Evolutionary conservation across 129 eudicot genomes (phyloP), one percentile per base, ranked within the genome.

Genomic region (Pulicaria dysenterica): DNA sequence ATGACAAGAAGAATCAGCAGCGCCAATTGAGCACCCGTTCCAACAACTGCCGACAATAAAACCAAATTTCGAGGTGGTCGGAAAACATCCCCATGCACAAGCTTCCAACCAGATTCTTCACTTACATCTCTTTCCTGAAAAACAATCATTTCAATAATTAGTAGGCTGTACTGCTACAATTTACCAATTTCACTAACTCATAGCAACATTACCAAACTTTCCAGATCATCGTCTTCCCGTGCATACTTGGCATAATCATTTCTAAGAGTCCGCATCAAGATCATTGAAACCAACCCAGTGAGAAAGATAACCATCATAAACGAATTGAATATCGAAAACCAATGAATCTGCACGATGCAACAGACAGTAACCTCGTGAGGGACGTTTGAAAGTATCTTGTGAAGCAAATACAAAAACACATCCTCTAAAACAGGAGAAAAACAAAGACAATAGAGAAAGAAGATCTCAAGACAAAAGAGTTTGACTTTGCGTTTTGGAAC

Each of bases 31-130:
- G 96, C 96, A 49, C 96, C 96, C 31, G 98, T 93, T 65, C 98
- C 98, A 76, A 93, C 91, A 73, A 93, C 86, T 55, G 98, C 98
- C 8, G 98, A 85, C 69, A 93, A 92, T 61, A 93, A 48, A 79
- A 86, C 95, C 76, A 90, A 60, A 84, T 53, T 86, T 60, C 83
- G 87, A 43, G 98, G 92, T 65, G 98, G 92, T 64, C 96, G 85
- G 73, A 93, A 93, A 58, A 90, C 96, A 79, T 93, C 98, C 24
- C 98, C 98, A 72, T 90, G 96, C 15, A 90, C 98, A 83, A 93
- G 95, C 75, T 93, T 93, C 98, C 98, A 93, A 73, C 98, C 98
- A 77, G 98, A 93, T 83, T 93, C 98, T 81, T 93, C 98, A 79
- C 86, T 93, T 1, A 90, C 98, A 79, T 93, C 98, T 74, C 96